A percentile compares a stretch with the other conserved stretches of the same genome.
phyloP scores from a whole-genome alignment of 345 rosid genomes.

The Jatropha curcas region DNA sequence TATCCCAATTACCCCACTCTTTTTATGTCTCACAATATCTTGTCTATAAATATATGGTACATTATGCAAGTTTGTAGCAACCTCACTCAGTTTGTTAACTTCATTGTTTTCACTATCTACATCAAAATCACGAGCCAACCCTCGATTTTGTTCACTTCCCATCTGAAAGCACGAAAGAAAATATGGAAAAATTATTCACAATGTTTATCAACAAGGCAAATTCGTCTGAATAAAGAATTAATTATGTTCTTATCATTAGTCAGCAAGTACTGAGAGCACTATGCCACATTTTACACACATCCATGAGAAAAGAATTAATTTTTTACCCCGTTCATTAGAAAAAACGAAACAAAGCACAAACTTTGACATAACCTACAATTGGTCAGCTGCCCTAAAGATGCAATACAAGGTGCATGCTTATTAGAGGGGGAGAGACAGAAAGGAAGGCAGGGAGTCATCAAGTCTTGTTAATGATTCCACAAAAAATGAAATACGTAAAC shows the following conservation, averaged over 20 bases:
- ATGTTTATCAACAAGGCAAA: neutral
- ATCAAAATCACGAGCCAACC: slow-evolving; percentile 29
- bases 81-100: slow-evolving; percentile 32
- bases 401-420: neutral
- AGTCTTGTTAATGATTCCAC: neutral
- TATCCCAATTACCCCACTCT: slow-evolving; percentile 60
- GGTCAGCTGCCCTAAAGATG: too few relatives aligned
- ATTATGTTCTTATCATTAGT: neutral
- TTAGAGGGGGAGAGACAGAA: neutral
- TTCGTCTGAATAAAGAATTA: neutral
- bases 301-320: too few relatives aligned
- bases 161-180: slow-evolving; percentile 42
- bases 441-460: neutral
- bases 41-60: slow-evolving; percentile 63
- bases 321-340: too few relatives aligned
- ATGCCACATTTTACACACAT: neutral
- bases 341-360: too few relatives aligned
- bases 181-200: neutral
- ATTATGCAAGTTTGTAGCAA: slow-evolving; percentile 32
- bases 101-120: slow-evolving; percentile 25
- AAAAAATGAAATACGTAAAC: neutral
- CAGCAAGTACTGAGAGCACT: neutral
- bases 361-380: too few relatives aligned
- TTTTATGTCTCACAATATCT: slow-evolving; percentile 73
- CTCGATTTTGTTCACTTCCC: slow-evolving; percentile 49